Conservation (phyloP, 768 basidiomycete genomes). For the Leccinum sublutescens region DNA sequence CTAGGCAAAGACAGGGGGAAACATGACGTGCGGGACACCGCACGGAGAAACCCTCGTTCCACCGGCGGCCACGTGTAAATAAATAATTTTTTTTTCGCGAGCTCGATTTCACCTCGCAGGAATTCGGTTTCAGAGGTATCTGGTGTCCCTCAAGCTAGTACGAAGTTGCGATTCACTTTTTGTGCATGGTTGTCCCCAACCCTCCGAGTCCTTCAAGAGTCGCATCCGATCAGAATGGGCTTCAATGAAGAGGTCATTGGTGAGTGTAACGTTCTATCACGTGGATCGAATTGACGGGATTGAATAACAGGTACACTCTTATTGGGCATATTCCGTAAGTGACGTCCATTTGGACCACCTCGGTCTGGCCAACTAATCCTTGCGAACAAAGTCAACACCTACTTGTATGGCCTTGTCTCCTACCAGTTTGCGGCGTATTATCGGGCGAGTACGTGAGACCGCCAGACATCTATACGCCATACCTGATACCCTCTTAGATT, state of each 20-base stretch:
- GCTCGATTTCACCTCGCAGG: too few species aligned
- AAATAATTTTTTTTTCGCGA: too few species aligned
- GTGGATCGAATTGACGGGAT: neutral
- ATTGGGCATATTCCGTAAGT: neutral
- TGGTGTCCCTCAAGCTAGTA: too few species aligned
- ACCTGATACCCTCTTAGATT: constrained; percentile 5
- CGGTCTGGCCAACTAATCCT: neutral
- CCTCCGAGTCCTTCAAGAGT: neutral
- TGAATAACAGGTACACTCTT: neutral
- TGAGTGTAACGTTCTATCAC: neutral
- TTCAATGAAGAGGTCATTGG: neutral
- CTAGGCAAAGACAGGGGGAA: too few species aligned
- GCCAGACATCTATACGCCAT: neutral
- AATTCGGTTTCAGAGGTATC: too few species aligned
- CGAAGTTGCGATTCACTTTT: too few species aligned
- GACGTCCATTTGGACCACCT: neutral
- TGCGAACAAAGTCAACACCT: constrained; percentile 22
- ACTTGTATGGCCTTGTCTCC: constrained; percentile 42
- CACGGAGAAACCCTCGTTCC: too few species aligned
- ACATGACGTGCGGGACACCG: too few species aligned
- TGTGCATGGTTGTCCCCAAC: too few species aligned
- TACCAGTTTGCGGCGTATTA: constrained; percentile 43
- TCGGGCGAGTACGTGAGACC: constrained; percentile 16
- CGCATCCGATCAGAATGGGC: neutral
- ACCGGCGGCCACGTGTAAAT: too few species aligned